Evolutionary conservation across 2,329 filamentous ascomycete genomes (phyloP), one percentile per base, ranked within the genome.

Genomic region (Aspergillus sp.): DNA sequence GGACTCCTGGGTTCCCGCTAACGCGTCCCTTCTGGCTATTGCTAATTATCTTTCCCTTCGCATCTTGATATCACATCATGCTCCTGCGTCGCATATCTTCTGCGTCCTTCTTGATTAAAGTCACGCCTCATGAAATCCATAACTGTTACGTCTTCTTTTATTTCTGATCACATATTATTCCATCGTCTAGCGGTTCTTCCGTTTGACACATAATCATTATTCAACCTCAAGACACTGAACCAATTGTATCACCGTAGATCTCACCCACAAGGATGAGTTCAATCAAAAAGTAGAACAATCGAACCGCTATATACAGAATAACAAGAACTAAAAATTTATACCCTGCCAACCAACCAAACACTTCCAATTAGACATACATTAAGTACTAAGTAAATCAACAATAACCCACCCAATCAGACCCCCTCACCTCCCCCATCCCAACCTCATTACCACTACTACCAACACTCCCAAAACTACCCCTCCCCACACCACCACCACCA

Each of bases 51-150:
- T 60, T 50, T 52, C 49, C 47, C 21, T 32, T 19, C 47, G 8
- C 6, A 19, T 28, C 47, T 49, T 25, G 47, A 59, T 64, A 57
- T 59, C 54, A 60, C 59, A 64, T 62, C 64, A 36, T 36, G 56
- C 65, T 61, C 56, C 41, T 63, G 61, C 57, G 60, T 66, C 66
- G 65, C 68, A 70, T 68, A 19, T 50, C 47, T 60, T 67, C 62
- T 63, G 66, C 69, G 67, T 69, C 69, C 64, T 69, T 65, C 66
- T 70, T 71, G 68, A 68, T 65, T 68, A 70, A 68, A 74, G 65
- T 75, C 67, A 75, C 70, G 72, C 70, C 69, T 74, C 72, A 74
- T 73, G 72, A 74, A 74, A 70, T 59, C 62, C 70, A 70, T 69
- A 67, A 65, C 67, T 68, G 65, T 60, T 66, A 63, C 56, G 59